Conservation (phyloP, 2,329 filamentous ascomycete species). For the Coleophoma crateriformis region DNA sequence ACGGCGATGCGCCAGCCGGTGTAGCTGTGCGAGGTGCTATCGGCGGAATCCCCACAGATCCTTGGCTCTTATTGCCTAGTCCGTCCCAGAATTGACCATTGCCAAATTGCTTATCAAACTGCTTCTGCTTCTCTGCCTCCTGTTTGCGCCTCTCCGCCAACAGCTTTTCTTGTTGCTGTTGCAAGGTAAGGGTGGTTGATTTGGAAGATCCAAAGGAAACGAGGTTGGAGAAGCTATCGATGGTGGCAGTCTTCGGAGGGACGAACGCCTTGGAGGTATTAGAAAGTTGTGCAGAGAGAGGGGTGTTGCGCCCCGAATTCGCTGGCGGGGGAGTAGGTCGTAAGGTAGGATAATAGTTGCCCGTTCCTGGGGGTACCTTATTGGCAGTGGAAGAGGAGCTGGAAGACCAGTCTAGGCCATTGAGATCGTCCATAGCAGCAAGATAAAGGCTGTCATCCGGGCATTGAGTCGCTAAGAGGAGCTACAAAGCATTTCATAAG, state of each 20-base stretch:
- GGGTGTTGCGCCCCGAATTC: constrained; percentile 50
- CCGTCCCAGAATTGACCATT: constrained; percentile 71
- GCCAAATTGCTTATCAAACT: constrained; percentile 73
- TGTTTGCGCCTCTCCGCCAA: constrained; percentile 63
- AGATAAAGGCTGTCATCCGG: background rate
- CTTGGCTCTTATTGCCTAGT: constrained; percentile 49
- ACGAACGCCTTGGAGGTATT: constrained; percentile 30
- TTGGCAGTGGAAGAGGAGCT: constrained; percentile 20
- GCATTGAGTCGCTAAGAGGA: constrained; percentile 7
- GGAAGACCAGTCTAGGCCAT: constrained; percentile 53
- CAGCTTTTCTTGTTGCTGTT: constrained; percentile 69
- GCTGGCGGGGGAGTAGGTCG: constrained; percentile 43
- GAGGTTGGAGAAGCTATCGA: constrained; percentile 75
- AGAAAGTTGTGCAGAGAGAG: constrained; percentile 36
- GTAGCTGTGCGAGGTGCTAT: constrained; percentile 42
- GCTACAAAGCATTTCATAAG: no score
- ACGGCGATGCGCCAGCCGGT: constrained; percentile 30
- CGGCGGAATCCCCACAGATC: constrained; percentile 35
- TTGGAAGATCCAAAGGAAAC: constrained; percentile 54
- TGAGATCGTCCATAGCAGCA: constrained; percentile 54
- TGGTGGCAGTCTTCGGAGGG: constrained; percentile 36
- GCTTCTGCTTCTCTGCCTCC: constrained; percentile 66
- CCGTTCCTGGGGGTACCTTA: constrained; percentile 37
- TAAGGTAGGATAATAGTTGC: constrained; percentile 42
- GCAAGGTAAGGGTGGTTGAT: constrained; percentile 67